Base-by-base conservation (phyloP, 371 early-diverging fungal genomes). In the Circinella minor region DNA sequence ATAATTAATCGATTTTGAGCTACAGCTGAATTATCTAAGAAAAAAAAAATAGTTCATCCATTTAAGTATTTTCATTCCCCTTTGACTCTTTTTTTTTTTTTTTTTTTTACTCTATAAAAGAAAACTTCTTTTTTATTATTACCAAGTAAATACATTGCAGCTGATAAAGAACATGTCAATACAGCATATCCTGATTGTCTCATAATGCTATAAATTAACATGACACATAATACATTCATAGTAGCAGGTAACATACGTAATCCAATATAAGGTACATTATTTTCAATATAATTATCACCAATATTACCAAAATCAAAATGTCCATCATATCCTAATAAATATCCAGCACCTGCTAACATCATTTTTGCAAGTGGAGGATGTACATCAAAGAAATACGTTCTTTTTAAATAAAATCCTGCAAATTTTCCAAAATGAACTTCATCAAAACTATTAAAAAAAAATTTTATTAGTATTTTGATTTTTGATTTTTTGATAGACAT, bases 391-490 rank as follows among this genome's bases (percentile, higher is more conserved):
- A 93, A 99, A 84, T 97, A 99, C 57, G 91, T 88, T 36, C 98
- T 81, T 13, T 91, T 87, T 47, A 99, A 77, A 75, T 99, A 99
- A 82, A 93, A 96, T 17, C 93, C 90, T 14, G 98, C 95, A 86
- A 99, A 99, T 79, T 99, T 99, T 63, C 99, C 99, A 90, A 99
- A 99, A 79, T 99, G 99, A 18, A 99, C 99, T 82, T 99, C 99
- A 82, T 91, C 90, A 74, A 90, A 91, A 3, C 90, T 90, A 51
- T 14, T 2, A 27, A 27, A 27, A 27, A 27, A 27, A 39, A 39
- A 39, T 39, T n/a, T n/a, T n/a, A n/a, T n/a, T n/a, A n/a, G n/a
- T n/a, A n/a, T n/a, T n/a, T n/a, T n/a, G n/a, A n/a, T n/a, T n/a
- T n/a, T n/a, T n/a, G n/a, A n/a, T n/a, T n/a, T n/a, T n/a, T n/a